Base-by-base conservation (phyloP, 1,139 yeast genomes). In the Saccharomycopsis phalli region DNA sequence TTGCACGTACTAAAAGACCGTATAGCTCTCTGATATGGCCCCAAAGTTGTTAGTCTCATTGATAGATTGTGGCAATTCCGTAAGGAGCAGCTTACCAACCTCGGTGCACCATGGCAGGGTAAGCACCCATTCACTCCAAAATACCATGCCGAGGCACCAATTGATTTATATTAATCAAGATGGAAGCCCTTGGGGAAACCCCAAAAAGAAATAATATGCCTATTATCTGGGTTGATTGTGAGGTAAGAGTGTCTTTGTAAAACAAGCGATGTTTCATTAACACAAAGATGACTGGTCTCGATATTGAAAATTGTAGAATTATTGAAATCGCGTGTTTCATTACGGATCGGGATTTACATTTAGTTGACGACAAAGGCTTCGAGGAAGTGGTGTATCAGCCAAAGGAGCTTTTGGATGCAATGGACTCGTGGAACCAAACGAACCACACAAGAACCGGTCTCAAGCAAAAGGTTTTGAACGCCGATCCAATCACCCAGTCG, bases 251-350 rank as follows among this genome's bases (percentile, higher is more conserved):
- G 19, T 4, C 16, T 11, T 14, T 18, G 23, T 22, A 13, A 7
- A 28, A 7, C 19, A 14, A n/a, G 6, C 27, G 17, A 33, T 10
- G 16, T n/a, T 3, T 8, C 34, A 3, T 4, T 13, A 14, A n/a
- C n/a, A 16, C 17, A n/a, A 32, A 58, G 58, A 93, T 93, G 98
- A 93, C 99, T 0, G 99, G 99, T 0, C 64, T 93, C 36, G 81
- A 91, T 52, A 76, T 78, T 19, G 58, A 65, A 43, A 69, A 69
- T 4, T 94, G 86, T 53, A 75, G 71, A 44, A 88, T 93, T 51
- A 83, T 93, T 49, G 98, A 93, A 59, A 77, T 93, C 25, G 87
- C 97, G 57, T 87, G 96, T 57, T 63, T 88, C 29, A 66, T 93
- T 38, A 91, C 99, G 1, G 95, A 91, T 54, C 86, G 82, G 6